These are phyloP conservation scores for Fomitopsis palustris DNA, from an alignment of 1,284 basidiomycete species.

Conservation along the genomic window DNA sequence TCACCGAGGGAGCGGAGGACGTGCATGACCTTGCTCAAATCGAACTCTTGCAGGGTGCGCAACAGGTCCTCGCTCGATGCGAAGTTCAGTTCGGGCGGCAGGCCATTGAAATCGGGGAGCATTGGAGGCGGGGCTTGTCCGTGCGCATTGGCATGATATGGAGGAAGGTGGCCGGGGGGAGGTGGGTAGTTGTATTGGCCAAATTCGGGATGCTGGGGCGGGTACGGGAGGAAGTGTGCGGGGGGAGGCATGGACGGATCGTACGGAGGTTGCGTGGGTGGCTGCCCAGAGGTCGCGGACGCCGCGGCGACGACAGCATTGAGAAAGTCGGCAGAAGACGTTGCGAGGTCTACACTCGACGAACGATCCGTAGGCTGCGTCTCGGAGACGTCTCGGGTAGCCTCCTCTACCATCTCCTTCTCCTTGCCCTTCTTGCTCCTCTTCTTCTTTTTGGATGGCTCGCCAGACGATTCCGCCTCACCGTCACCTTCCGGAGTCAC, in stretches of 20 bases:
- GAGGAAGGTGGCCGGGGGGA: conserved; percentile 19
- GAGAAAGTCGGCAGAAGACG: conserved; percentile 48
- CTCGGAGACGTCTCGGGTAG: conserved; percentile 12
- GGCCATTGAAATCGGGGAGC: conserved; percentile 28
- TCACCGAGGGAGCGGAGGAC: conserved; percentile 63
- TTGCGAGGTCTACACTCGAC: conserved; percentile 10
- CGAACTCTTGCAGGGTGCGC: conserved; percentile 65
- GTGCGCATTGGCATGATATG: not conserved
- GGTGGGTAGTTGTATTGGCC: conserved; percentile 19
- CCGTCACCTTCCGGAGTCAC: conserved; percentile 6
- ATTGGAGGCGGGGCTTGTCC: conserved; percentile 12
- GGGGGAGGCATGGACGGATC: conserved; percentile 19
- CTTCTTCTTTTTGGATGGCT: conserved; percentile 24
- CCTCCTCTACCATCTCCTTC: conserved; percentile 28
- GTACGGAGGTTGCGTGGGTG: conserved; percentile 8
- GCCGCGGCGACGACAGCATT: conserved; percentile 37
- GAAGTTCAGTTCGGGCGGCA: conserved; percentile 44
- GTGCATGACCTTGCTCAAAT: conserved; percentile 63
- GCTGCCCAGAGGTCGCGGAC: conserved; percentile 23
- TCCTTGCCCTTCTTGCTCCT: conserved; percentile 39
- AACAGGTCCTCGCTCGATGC: conserved; percentile 71
- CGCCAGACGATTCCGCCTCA: conserved; percentile 5
- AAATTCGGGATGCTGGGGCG: conserved; percentile 12
- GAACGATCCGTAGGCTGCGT: conserved; percentile 13
- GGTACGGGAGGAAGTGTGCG: conserved; percentile 9